These are phyloP conservation scores for Backusella parvicylindrica DNA, from an alignment of 192 early-diverging fungal genomes.

Conservation along the genomic window DNA sequence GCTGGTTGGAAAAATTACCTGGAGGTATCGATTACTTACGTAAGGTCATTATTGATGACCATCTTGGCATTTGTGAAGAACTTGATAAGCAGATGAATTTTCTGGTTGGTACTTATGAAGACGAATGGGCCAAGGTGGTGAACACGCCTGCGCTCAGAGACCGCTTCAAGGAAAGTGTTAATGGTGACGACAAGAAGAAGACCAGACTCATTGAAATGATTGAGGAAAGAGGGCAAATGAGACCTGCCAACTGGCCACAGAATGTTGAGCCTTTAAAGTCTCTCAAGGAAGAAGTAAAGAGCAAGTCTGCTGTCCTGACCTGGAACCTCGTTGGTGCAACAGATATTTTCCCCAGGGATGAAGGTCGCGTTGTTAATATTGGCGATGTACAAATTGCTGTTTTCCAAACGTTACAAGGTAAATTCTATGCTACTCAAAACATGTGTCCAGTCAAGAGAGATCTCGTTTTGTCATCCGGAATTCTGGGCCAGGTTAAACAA, in stretches of 20 bases:
- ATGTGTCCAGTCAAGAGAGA: conserved; percentile 78
- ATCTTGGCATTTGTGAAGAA: conserved; percentile 60
- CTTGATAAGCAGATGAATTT: conserved; percentile 65
- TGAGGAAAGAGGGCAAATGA: conserved; percentile 57
- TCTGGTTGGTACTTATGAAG: conserved; percentile 54
- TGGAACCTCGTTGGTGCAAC: conserved; percentile 40
- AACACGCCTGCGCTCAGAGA: conserved; percentile 49
- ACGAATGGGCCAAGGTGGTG: conserved; percentile 67
- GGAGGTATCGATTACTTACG: conserved; percentile 65
- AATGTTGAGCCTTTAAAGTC: conserved; percentile 21
- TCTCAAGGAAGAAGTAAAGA: conserved; percentile 15
- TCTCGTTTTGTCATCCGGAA: conserved; percentile 57
- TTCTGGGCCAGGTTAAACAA: conserved; percentile 44
- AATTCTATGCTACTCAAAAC: conserved; percentile 71
- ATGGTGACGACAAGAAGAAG: conserved; percentile 42
- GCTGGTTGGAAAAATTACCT: conserved; percentile 67
- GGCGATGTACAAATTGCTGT: conserved; percentile 67
- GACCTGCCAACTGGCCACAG: conserved; percentile 63
- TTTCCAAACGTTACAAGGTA: conserved; percentile 40
- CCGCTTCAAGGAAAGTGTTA: conserved; percentile 62
- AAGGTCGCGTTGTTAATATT: conserved; percentile 49
- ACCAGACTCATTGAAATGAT: conserved; percentile 51
- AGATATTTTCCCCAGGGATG: conserved; percentile 41
- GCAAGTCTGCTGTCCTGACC: neutral
- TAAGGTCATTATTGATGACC: conserved; percentile 59